Conservation (phyloP, 805 yeast genomes). For the Starmerella sp. region DNA sequence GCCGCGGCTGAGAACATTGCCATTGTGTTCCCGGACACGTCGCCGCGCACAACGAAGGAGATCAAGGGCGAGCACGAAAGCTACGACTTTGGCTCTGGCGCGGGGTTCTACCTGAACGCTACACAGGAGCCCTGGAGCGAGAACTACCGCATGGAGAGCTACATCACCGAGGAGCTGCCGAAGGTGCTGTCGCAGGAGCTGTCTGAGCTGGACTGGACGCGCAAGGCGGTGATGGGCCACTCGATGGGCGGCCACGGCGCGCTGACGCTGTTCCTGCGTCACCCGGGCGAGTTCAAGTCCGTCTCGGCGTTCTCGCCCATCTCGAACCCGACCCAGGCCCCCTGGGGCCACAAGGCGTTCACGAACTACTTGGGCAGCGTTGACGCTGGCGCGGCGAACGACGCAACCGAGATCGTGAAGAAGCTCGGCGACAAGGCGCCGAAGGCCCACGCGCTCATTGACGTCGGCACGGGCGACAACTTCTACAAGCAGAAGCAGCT, state of each 20-base stretch:
- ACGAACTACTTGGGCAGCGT: slow-evolving; percentile 53
- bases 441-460: slow-evolving; percentile 53
- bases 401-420: slow-evolving; percentile 68
- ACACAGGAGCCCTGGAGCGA: slow-evolving; percentile 56
- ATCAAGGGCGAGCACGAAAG: slow-evolving; percentile 56
- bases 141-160: slow-evolving; percentile 78
- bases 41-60: slow-evolving; percentile 48
- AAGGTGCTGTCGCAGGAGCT: slow-evolving; percentile 33
- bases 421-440: slow-evolving; percentile 38
- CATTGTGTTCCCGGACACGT: slow-evolving; percentile 88
- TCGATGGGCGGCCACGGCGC: slow-evolving; percentile 99
- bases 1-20: slow-evolving; percentile 74
- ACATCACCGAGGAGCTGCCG: slow-evolving; percentile 65
- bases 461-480: slow-evolving; percentile 70
- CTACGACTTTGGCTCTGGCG: slow-evolving; percentile 90
- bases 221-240: slow-evolving; percentile 79
- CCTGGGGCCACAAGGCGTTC: slow-evolving; percentile 87
- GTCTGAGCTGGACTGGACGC: slow-evolving; percentile 42
- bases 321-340: slow-evolving; percentile 59
- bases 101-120: slow-evolving; percentile 89
- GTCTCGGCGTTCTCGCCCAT: slow-evolving; percentile 90
- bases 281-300: slow-evolving; percentile 62
- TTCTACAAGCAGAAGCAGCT: slow-evolving; percentile 55
- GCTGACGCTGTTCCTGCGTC: slow-evolving; percentile 50
- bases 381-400: slow-evolving; percentile 59